Conservation (phyloP, 2,329 filamentous ascomycete species). For the Alternaria arborescens region DNA sequence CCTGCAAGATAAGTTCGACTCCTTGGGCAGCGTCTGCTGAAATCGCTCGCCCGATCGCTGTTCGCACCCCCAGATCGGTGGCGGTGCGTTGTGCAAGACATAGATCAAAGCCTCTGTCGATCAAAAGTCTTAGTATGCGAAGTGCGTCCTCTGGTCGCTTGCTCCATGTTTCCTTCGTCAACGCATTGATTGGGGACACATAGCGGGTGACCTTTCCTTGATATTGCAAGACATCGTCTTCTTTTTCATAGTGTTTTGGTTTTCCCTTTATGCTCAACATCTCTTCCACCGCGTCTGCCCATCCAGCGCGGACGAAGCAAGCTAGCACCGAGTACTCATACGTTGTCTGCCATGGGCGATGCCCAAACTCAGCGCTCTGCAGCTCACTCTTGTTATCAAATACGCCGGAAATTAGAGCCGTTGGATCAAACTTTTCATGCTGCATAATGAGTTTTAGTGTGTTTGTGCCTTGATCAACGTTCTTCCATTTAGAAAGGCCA, state of each 20-base stretch:
- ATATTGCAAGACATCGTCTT: conserved; percentile 26
- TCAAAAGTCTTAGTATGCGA: conserved; percentile 26
- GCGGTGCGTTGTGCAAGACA: conserved; percentile 25
- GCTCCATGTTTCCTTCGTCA: conserved; percentile 32
- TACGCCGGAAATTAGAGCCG: conserved; percentile 20
- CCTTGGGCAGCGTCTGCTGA: conserved; percentile 28
- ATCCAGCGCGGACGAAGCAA: conserved; percentile 27
- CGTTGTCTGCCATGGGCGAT: conserved; percentile 30
- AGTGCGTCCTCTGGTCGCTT: conserved; percentile 30
- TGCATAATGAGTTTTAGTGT: conserved; percentile 27
- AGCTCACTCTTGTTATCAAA: conserved; percentile 32
- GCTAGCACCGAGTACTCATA: conserved; percentile 27
- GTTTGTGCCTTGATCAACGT: conserved; percentile 24
- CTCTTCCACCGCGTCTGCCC: conserved; percentile 30
- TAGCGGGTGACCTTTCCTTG: conserved; percentile 28
- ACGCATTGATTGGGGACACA: conserved; percentile 24
- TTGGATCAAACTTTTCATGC: conserved; percentile 23
- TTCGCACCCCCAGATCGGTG: conserved; percentile 23
- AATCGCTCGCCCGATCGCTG: conserved; percentile 24
- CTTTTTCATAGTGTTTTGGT: conserved; percentile 24
- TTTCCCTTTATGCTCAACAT: conserved; percentile 23
- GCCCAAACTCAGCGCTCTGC: conserved; percentile 17
- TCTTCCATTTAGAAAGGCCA: conserved; percentile 27
- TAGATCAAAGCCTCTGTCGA: conserved; percentile 23
- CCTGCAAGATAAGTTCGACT: conserved; percentile 27